Conservation (phyloP, 768 basidiomycete species). For the Agaricus blazei region DNA sequence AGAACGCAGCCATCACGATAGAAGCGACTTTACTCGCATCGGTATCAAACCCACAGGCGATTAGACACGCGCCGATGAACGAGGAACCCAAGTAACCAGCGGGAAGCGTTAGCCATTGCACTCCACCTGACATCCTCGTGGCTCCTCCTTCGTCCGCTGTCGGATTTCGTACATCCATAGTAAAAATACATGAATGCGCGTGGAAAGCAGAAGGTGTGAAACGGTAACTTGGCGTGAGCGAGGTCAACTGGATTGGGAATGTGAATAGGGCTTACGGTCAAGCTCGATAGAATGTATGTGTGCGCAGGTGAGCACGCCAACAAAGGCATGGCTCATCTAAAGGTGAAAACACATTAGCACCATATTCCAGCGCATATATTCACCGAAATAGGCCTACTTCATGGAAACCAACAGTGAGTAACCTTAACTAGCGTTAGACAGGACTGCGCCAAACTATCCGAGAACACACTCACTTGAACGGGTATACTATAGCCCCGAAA, state of each 20-base stretch:
- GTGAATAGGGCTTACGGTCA: constrained; percentile 56
- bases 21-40: constrained; percentile 84
- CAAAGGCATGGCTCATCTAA: constrained; percentile 83
- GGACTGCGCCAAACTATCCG: neutral
- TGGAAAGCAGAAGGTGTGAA: neutral
- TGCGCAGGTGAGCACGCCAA: constrained; percentile 82
- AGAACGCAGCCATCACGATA: constrained; percentile 77
- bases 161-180: neutral
- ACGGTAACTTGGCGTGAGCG: neutral
- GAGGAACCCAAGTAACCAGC: constrained; percentile 81
- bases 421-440: constrained; percentile 28
- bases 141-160: constrained; percentile 85
- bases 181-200: neutral
- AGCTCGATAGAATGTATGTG: constrained; percentile 80
- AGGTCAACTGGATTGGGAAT: neutral
- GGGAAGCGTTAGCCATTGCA: constrained; percentile 75
- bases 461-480: constrained; percentile 70
- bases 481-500: constrained; percentile 57
- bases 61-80: constrained; percentile 81
- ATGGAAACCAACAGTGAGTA: constrained; percentile 86
- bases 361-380: neutral
- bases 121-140: constrained; percentile 84
- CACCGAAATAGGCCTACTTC: constrained; percentile 43
- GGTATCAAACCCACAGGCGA: constrained; percentile 85
- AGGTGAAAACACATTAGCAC: constrained; percentile 4